Percentiles rank a stretch among this genome's conserved stretches.
These are phyloP conservation scores for Solanum clarkiae DNA, from an alignment of 257 asterid genomes.

Conservation along the genomic window DNA sequence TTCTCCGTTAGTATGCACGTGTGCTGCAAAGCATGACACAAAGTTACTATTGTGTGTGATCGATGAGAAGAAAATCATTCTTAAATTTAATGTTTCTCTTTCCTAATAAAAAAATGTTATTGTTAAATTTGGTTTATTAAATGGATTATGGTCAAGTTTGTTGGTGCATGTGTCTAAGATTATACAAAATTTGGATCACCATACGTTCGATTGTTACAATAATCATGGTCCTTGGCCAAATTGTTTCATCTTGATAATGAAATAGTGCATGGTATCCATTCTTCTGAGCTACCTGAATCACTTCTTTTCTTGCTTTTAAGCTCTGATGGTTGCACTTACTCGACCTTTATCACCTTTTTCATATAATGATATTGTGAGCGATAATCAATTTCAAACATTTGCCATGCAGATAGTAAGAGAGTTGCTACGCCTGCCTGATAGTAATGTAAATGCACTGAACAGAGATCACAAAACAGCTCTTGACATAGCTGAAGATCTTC, in stretches of 20 bases:
- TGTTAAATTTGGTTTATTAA: background rate
- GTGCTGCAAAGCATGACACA: background rate
- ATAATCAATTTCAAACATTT: background rate
- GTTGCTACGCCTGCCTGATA: conserved; percentile 36
- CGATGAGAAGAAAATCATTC: background rate
- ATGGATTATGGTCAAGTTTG: background rate
- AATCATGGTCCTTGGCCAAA: background rate
- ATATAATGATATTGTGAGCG: background rate
- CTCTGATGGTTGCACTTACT: background rate
- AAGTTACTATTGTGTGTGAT: background rate
- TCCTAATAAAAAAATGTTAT: background rate
- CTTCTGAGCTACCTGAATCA: background rate
- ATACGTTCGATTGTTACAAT: background rate
- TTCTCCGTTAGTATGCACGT: background rate
- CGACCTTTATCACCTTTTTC: background rate
- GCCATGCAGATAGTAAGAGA: conserved; percentile 36
- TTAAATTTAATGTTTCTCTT: background rate
- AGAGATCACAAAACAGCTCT: conserved; percentile 55
- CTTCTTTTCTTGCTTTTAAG: background rate
- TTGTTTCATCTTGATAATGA: background rate
- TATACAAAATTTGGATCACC: background rate
- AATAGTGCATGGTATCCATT: background rate
- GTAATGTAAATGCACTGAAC: conserved; percentile 40
- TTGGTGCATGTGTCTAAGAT: background rate
- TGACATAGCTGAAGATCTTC: conserved; percentile 48